phyloP scores from a whole-genome alignment of 768 basidiomycete species.

The Lentinula guzmanii region DNA sequence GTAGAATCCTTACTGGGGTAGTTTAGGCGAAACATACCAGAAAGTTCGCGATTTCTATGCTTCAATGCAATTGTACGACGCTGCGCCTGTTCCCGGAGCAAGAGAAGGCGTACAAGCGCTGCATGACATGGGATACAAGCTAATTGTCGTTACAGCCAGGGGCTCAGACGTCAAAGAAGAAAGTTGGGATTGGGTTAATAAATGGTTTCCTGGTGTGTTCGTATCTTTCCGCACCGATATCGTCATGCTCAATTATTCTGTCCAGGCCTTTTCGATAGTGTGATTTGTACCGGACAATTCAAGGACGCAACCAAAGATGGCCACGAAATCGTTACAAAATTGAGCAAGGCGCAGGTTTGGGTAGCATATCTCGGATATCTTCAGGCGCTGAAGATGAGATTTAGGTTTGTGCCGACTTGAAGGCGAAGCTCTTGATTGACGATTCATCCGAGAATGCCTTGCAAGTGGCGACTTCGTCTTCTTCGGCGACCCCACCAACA shows the following conservation, averaged over 20 bases:
- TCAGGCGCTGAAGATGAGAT: not conserved
- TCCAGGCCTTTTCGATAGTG: conserved; percentile 44
- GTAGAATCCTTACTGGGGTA: conserved; percentile 59
- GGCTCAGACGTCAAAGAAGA: conserved; percentile 44
- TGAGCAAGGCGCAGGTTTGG: conserved; percentile 65
- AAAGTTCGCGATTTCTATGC: conserved; percentile 58
- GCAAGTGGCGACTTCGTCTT: conserved; percentile 38
- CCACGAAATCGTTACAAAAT: conserved; percentile 41
- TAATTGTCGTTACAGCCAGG: conserved; percentile 77
- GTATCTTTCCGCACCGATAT: not conserved
- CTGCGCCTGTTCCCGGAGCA: conserved; percentile 56
- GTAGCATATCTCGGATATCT: not conserved
- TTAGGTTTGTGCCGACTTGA: conserved; percentile 60
- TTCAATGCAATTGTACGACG: conserved; percentile 40
- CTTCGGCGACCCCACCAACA: conserved; percentile 28
- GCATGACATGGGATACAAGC: conserved; percentile 55
- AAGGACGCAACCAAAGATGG: conserved; percentile 29
- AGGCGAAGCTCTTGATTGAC: conserved; percentile 66
- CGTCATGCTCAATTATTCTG: not conserved
- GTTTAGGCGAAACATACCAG: conserved; percentile 44
- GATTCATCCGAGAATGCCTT: conserved; percentile 78
- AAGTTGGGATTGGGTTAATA: conserved; percentile 63
- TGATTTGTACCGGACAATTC: conserved; percentile 75
- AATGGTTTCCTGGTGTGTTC: conserved; percentile 53
- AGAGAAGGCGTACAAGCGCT: conserved; percentile 50